Percentiles rank a stretch among this genome's conserved stretches.
These are phyloP conservation scores for Globisporangium barbulae DNA, from an alignment of 352 stramenopile species.

Conservation along the genomic window DNA sequence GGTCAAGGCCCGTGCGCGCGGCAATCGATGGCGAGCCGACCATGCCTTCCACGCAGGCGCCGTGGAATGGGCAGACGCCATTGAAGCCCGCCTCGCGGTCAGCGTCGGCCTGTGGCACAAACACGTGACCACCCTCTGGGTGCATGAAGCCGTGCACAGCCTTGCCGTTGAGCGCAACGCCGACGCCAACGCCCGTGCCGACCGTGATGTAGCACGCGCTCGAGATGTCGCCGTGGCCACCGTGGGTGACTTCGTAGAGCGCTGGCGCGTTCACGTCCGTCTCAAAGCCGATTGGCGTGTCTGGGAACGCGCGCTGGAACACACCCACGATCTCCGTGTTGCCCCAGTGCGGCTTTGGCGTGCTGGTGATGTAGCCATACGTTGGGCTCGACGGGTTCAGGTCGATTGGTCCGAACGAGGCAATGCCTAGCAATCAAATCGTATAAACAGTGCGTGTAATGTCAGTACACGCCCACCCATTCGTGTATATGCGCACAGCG, in stretches of 20 bases:
- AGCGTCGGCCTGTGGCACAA: slow-evolving; percentile 59
- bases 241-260: slow-evolving; percentile 90
- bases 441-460: neutral
- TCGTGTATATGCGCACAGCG: neutral
- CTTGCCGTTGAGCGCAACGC: slow-evolving; percentile 89
- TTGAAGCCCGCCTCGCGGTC: slow-evolving; percentile 79
- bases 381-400: slow-evolving; percentile 72
- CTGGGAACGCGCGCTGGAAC: slow-evolving; percentile 73
- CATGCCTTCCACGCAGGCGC: slow-evolving; percentile 92
- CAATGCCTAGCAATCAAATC: slow-evolving; percentile 67
- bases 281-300: slow-evolving; percentile 89
- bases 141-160: slow-evolving; percentile 95
- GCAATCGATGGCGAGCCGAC: slow-evolving; percentile 88
- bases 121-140: slow-evolving; percentile 89
- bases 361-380: slow-evolving; percentile 95
- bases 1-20: slow-evolving; percentile 77
- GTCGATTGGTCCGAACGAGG: slow-evolving; percentile 93
- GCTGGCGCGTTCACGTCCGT: slow-evolving; percentile 98
- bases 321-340: slow-evolving; percentile 75
- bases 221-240: slow-evolving; percentile 69
- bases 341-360: slow-evolving; percentile 93
- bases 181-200: slow-evolving; percentile 95
- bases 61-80: slow-evolving; percentile 88
- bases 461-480: neutral
- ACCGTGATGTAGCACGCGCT: slow-evolving; percentile 95